Evolutionary conservation across 345 rosid species (phyloP).

Genomic region (Noccaea bulbosa): DNA sequence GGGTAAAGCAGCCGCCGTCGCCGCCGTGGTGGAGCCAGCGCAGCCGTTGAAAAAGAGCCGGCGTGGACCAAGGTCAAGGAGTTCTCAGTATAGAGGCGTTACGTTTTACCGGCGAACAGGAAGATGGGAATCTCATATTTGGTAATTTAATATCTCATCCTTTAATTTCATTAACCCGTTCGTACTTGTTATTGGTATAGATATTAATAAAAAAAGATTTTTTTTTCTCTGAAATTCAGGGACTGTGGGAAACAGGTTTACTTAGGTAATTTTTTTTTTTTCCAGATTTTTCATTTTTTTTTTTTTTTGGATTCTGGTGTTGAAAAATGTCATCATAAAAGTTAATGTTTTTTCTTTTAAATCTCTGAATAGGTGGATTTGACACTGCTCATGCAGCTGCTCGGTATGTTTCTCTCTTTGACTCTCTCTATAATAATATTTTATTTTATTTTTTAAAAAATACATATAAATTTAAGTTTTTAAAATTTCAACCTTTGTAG

Average conservation of each 20-base stretch:
- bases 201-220: not conserved
- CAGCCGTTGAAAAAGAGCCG: constrained; percentile 93
- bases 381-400: constrained; percentile 99
- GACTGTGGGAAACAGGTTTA: constrained; percentile 99
- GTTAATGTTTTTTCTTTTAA: constrained; percentile 4
- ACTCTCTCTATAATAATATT: not conserved
- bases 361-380: constrained; percentile 79
- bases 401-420: constrained; percentile 55
- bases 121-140: constrained; percentile 99
- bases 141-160: constrained; percentile 47
- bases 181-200: not conserved
- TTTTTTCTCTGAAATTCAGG: constrained; percentile 58
- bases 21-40: constrained; percentile 49
- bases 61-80: constrained; percentile 93
- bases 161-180: not conserved
- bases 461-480: not conserved
- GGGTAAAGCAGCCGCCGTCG: constrained; percentile 40
- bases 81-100: constrained; percentile 97
- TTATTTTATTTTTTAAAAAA: not conserved
- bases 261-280: constrained; percentile 59
- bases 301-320: not conserved
- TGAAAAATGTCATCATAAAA: constrained; percentile 17
- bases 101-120: constrained; percentile 98
- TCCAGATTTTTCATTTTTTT: not conserved
- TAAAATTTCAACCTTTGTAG: constrained; percentile 45